phyloP scores from a whole-genome alignment of 306 rosid genomes.

The Leucaena leucocephala region DNA sequence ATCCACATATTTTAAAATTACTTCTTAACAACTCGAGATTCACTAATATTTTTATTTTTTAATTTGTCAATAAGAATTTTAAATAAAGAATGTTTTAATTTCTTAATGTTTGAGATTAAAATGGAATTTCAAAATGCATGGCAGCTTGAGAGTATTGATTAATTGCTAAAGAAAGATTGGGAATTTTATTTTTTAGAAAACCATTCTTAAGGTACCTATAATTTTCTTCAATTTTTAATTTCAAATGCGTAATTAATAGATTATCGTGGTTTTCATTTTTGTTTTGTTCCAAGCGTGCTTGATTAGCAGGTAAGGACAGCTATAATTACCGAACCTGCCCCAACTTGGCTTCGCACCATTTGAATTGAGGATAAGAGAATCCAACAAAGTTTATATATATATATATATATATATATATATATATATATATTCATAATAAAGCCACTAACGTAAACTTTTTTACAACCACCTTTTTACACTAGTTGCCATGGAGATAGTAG shows the following conservation, averaged over 20 bases:
- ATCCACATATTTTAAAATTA: not conserved
- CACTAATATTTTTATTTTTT: not conserved
- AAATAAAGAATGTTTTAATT: not conserved
- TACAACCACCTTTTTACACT: no score
- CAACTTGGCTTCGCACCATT: not conserved
- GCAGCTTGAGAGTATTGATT: not conserved
- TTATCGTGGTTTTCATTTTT: not conserved
- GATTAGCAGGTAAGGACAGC: constrained; percentile 31
- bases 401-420: no score
- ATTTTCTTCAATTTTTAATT: no score
- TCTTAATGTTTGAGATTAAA: not conserved
- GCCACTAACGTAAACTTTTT: no score
- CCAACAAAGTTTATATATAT: no score
- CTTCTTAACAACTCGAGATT: not conserved
- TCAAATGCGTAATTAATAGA: not conserved
- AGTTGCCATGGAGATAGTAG: no score
- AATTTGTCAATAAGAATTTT: not conserved
- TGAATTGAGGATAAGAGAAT: no score
- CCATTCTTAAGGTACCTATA: no score
- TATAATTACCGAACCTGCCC: constrained; percentile 29
- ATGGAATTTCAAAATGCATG: not conserved
- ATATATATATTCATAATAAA: no score
- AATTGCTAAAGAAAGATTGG: not conserved
- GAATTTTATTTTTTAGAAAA: not conserved
- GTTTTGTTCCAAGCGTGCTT: not conserved